phyloP scores from a whole-genome alignment of 768 basidiomycete genomes.

The Panellus pusillus region DNA sequence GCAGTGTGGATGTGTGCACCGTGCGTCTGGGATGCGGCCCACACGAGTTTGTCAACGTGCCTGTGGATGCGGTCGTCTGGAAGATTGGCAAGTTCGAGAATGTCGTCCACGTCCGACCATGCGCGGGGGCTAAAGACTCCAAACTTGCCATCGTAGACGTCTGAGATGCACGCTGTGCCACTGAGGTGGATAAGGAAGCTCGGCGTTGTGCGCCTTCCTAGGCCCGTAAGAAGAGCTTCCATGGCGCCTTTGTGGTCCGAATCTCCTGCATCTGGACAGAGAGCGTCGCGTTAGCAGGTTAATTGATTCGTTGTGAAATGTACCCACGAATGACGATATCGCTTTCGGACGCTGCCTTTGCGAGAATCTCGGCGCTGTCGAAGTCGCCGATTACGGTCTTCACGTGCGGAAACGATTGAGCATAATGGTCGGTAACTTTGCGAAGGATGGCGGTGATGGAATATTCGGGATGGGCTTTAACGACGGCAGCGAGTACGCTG shows the following conservation, averaged over 20 bases:
- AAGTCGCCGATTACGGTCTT: slow-evolving; percentile 11
- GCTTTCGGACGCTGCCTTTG: slow-evolving; percentile 3
- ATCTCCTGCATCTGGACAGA: slow-evolving; percentile 6
- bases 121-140: slow-evolving; percentile 3
- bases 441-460: slow-evolving; percentile 10
- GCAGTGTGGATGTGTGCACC: slow-evolving; percentile 13
- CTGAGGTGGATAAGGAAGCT: slow-evolving; percentile 15
- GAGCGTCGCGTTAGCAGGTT: not conserved
- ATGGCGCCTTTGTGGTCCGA: slow-evolving; percentile 17
- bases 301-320: too few species aligned
- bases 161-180: slow-evolving; percentile 11
- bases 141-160: slow-evolving; percentile 1
- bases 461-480: slow-evolving; percentile 12
- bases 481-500: slow-evolving; percentile 11
- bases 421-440: slow-evolving; percentile 8
- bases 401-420: slow-evolving; percentile 10
- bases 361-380: slow-evolving; percentile 8
- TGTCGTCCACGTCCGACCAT: slow-evolving; percentile 14
- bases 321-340: slow-evolving; percentile 7
- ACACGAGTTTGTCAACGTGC: slow-evolving; percentile 11
- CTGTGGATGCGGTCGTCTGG: slow-evolving; percentile 6
- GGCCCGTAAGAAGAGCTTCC: slow-evolving; percentile 5
- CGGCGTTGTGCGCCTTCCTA: slow-evolving; percentile 5
- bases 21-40: slow-evolving; percentile 5
- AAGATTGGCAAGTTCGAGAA: not conserved